A percentile compares a stretch with the other conserved stretches of the same genome.
Evolutionary conservation across 1,284 basidiomycete genomes (phyloP).

Genomic region (Cryptococcus floricola): DNA sequence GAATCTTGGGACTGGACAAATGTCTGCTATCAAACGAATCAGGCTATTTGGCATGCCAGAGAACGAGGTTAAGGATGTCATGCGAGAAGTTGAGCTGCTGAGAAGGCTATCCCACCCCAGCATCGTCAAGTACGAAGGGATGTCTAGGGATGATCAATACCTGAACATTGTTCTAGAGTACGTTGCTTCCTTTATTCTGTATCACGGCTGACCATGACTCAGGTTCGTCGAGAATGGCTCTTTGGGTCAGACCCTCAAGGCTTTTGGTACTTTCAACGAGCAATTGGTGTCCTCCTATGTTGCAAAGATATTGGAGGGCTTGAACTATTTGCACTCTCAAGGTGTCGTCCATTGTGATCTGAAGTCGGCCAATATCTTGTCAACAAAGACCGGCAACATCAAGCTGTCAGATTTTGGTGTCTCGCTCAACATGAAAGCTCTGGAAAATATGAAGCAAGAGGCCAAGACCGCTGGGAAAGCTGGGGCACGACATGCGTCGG

Average conservation of each 20-base stretch:
- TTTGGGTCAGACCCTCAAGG: slow-evolving; percentile 80
- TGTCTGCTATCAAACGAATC: slow-evolving; percentile 92
- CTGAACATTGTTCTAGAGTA: slow-evolving; percentile 89
- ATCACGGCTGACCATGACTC: slow-evolving; percentile 3
- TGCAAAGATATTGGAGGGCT: slow-evolving; percentile 86
- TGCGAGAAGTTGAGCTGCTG: slow-evolving; percentile 85
- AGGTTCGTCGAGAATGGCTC: slow-evolving; percentile 94
- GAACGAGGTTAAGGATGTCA: slow-evolving; percentile 77
- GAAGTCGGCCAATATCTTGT: slow-evolving; percentile 57
- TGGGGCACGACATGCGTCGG: slow-evolving; percentile 23
- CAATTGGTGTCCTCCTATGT: slow-evolving; percentile 82
- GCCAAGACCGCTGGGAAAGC: slow-evolving; percentile 45
- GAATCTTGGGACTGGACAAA: slow-evolving; percentile 85
- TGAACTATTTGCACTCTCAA: slow-evolving; percentile 79
- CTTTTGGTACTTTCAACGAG: slow-evolving; percentile 88
- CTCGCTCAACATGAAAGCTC: slow-evolving; percentile 51
- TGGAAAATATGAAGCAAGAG: slow-evolving; percentile 71
- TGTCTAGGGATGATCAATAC: slow-evolving; percentile 80
- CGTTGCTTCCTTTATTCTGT: slow-evolving; percentile 35
- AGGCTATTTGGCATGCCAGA: slow-evolving; percentile 78
- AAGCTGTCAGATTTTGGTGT: slow-evolving; percentile 58
- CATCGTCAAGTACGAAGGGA: slow-evolving; percentile 93
- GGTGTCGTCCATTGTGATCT: slow-evolving; percentile 59
- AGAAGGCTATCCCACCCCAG: slow-evolving; percentile 84
- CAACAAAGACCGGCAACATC: slow-evolving; percentile 56